Base-by-base conservation (phyloP, 805 yeast genomes). In the Ogataea glucozyma region DNA sequence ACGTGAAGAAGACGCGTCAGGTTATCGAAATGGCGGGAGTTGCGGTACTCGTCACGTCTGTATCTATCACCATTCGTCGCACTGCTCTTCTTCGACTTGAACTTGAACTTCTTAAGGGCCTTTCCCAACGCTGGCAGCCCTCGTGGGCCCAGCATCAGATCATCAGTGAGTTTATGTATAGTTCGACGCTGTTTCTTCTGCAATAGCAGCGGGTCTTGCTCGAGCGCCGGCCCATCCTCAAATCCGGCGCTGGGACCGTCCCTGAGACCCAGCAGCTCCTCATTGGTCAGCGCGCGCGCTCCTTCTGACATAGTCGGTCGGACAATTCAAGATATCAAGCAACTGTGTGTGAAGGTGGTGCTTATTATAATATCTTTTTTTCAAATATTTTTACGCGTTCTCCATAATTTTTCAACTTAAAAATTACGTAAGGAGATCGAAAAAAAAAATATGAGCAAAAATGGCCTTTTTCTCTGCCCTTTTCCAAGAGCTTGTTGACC, bases 71-170 rank as follows among this genome's bases (percentile, higher is more conserved):
- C 40, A 3, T 34, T 45, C 59, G 69, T 51, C 67, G 64, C 32
- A 43, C 51, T 34, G 51, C 47, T 36, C 26, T 38, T 32, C 46
- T 56, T 26, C 21, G 45, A 48, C 6, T 66, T 56, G 38, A 71
- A 69, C 36, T 63, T 61, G 40, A 66, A 58, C 12, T 61, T 53
- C 22, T 56, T 62, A 2, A 69, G 67, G 31, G 66, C 58, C 39
- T 60, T 60, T 29, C 69, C 58, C n/a, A 85, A 44, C 37, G 66
- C 66, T 1, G 83, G 81, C 31, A 85, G 57, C 1, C 91, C 93
- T n/a, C 72, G 63, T 3, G 66, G 65, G 2, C 78, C 67, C 6
- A 79, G 54, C 40, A 85, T 62, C 26, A 75, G 69, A 13, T 71
- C 75, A 7, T 75, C 76, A 12, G 78, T 79, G 23, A 85, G 60